phyloP scores from a whole-genome alignment of 441 rosid species.

The Hura crepitans region DNA sequence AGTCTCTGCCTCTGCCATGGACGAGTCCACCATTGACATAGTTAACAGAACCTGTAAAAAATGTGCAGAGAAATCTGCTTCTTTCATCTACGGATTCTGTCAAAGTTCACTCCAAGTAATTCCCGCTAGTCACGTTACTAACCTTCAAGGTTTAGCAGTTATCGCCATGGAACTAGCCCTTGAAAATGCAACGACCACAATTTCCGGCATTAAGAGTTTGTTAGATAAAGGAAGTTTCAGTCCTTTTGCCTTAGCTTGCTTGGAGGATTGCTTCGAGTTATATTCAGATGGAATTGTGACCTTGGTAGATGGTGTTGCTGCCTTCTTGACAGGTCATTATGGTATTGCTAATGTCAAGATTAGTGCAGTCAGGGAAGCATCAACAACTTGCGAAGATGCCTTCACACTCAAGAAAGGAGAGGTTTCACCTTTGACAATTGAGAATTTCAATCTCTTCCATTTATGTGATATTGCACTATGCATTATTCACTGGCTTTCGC shows the following conservation, averaged over 20 bases:
- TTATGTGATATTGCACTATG: slow-evolving; percentile 52
- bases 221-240: slow-evolving; percentile 25
- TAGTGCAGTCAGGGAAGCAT: slow-evolving; percentile 45
- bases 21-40: slow-evolving; percentile 23
- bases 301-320: slow-evolving; percentile 39
- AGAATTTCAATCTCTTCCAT: slow-evolving; percentile 43
- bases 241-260: slow-evolving; percentile 30
- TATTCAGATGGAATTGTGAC: slow-evolving; percentile 38
- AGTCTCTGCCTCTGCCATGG: neutral
- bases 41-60: slow-evolving; percentile 41
- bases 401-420: slow-evolving; percentile 37
- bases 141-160: slow-evolving; percentile 45
- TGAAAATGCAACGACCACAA: slow-evolving; percentile 43
- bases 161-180: slow-evolving; percentile 53
- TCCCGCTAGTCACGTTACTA: slow-evolving; percentile 40
- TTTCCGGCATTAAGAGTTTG: slow-evolving; percentile 36
- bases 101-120: slow-evolving; percentile 36
- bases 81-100: slow-evolving; percentile 40
- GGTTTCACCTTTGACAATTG: slow-evolving; percentile 36
- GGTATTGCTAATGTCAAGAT: slow-evolving; percentile 34
- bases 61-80: slow-evolving; percentile 35
- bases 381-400: slow-evolving; percentile 51
- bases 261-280: slow-evolving; percentile 45
- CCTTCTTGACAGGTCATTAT: slow-evolving; percentile 35
- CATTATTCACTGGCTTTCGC: slow-evolving; percentile 27